phyloP scores from a whole-genome alignment of 129 eudicot species.

The Smallanthus sonchifolius region DNA sequence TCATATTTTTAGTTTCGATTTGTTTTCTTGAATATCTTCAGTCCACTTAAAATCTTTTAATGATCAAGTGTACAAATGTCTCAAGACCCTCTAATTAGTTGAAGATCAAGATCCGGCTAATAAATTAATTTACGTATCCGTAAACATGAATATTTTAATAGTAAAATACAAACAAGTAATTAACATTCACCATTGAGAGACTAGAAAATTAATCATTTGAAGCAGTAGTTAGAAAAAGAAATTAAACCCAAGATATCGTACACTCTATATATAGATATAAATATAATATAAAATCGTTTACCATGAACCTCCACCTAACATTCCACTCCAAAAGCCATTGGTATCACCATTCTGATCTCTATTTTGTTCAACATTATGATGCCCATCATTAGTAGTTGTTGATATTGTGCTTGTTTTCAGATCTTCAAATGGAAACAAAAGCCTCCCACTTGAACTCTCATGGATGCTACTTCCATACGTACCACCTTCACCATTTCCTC shows the following conservation, averaged over 20 bases:
- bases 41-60: no score
- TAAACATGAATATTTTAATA: slow-evolving; percentile 26
- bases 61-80: no score
- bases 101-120: background rate
- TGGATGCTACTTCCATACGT: slow-evolving; percentile 42
- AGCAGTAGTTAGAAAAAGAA: slow-evolving; percentile 8
- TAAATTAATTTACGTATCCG: no score
- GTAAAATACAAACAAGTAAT: slow-evolving; percentile 37
- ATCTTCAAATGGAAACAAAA: slow-evolving; percentile 80
- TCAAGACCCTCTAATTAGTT: no score
- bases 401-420: slow-evolving; percentile 48
- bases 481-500: background rate
- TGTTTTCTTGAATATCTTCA: no score
- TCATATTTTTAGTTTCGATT: no score
- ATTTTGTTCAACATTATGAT: slow-evolving; percentile 26
- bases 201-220: slow-evolving; percentile 14
- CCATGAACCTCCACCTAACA: slow-evolving; percentile 79
- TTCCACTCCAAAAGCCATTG: slow-evolving; percentile 74
- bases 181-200: slow-evolving; percentile 33
- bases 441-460: slow-evolving; percentile 47
- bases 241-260: slow-evolving; percentile 20
- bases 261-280: slow-evolving; percentile 20
- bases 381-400: slow-evolving; percentile 18
- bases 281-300: slow-evolving; percentile 19
- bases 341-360: slow-evolving; percentile 58